Percentiles rank a stretch among this genome's conserved stretches.
phyloP scores from a whole-genome alignment of 306 rosid species.

The Alnus glutinosa region DNA sequence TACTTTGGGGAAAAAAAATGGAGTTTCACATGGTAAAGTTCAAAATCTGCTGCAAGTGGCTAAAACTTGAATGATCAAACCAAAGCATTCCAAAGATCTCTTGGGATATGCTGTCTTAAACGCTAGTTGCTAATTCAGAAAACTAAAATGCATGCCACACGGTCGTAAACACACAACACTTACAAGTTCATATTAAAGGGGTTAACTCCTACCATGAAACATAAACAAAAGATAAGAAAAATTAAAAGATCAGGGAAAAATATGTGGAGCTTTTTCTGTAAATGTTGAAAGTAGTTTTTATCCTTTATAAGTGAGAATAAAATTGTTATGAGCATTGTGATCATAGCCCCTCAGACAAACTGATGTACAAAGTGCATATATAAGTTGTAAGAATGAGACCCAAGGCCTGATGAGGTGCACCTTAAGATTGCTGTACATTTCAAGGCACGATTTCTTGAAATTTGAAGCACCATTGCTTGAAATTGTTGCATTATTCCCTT shows the following conservation, averaged over 20 bases:
- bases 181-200: background rate
- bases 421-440: background rate
- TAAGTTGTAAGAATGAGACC: background rate
- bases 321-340: background rate
- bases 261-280: background rate
- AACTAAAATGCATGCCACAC: background rate
- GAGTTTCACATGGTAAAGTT: background rate
- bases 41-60: background rate
- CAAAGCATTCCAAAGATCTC: background rate
- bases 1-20: background rate
- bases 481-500: conserved; percentile 90
- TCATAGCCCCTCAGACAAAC: background rate
- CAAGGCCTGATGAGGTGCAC: background rate
- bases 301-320: background rate
- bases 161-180: background rate
- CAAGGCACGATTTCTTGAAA: conserved; percentile 17
- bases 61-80: background rate
- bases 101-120: background rate
- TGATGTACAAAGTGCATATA: background rate
- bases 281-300: background rate
- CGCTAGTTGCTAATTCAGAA: background rate
- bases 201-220: background rate
- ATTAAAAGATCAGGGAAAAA: background rate
- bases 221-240: background rate
- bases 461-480: conserved; percentile 69